These are phyloP conservation scores for Vaccinium darrowii DNA, from an alignment of 148 eudicot genomes.

Conservation along the genomic window DNA sequence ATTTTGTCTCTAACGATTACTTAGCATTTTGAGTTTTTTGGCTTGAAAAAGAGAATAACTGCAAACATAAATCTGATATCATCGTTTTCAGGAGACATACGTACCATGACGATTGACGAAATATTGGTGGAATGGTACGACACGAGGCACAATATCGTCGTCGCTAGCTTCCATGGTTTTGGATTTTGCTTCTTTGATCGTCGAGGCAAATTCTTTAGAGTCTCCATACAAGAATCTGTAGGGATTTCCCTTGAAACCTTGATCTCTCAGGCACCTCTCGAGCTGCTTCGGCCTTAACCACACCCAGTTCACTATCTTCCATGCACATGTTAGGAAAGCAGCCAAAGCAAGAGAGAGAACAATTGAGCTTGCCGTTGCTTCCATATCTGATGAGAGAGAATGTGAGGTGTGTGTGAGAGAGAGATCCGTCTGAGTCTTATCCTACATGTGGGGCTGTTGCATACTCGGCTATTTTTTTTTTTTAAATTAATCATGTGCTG, in stretches of 20 bases:
- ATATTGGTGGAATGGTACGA: neutral
- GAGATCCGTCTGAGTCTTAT: neutral
- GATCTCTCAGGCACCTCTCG: conserved; percentile 30
- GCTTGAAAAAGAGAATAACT: neutral
- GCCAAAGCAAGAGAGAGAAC: conserved; percentile 12
- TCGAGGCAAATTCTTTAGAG: conserved; percentile 20
- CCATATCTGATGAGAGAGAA: neutral
- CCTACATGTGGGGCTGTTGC: neutral
- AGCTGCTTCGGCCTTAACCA: conserved; percentile 35
- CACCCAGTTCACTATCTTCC: conserved; percentile 22
- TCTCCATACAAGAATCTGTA: conserved; percentile 37
- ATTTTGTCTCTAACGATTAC: neutral
- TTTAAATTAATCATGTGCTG: neutral
- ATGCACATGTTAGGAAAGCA: conserved; percentile 1
- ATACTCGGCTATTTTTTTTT: too few species aligned
- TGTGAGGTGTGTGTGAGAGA: neutral
- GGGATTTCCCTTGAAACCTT: conserved; percentile 36
- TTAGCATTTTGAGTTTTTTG: neutral
- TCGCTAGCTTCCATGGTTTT: conserved; percentile 6
- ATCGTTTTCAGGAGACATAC: neutral
- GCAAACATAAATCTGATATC: neutral
- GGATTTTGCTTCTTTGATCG: neutral
- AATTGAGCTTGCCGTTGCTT: conserved; percentile 3
- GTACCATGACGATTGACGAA: neutral
- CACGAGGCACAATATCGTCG: neutral